phyloP scores from a whole-genome alignment of 2,329 filamentous ascomycete species.

The Lecanicillium sp. region DNA sequence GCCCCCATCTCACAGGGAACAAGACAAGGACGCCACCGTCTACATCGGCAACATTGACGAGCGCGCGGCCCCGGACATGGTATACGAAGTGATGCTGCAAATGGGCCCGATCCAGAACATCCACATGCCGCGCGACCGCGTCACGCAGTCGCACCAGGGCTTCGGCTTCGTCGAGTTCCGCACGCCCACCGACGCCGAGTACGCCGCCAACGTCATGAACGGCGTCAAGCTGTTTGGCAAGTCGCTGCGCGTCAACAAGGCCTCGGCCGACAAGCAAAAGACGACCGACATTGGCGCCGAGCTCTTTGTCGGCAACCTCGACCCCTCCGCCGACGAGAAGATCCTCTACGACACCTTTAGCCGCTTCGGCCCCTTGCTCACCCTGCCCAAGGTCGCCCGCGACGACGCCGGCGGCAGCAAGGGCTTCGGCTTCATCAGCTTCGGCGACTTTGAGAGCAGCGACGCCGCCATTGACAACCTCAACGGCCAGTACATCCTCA shows the following conservation, averaged over 20 bases:
- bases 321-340: conserved; percentile 91
- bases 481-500: conserved; percentile 94
- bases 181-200: conserved; percentile 90
- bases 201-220: conserved; percentile 95
- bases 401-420: conserved; percentile 85
- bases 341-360: conserved; percentile 90
- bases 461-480: conserved; percentile 88
- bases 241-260: conserved; percentile 93
- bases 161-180: conserved; percentile 99
- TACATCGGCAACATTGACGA: conserved; percentile 99
- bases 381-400: conserved; percentile 82
- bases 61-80: conserved; percentile 78
- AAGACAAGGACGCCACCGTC: conserved; percentile 96
- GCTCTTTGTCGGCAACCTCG: conserved; percentile 93
- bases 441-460: conserved; percentile 85
- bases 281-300: conserved; percentile 90
- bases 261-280: conserved; percentile 85
- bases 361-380: conserved; percentile 79
- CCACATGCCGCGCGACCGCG: conserved; percentile 94
- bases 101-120: conserved; percentile 96
- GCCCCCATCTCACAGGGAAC: conserved; percentile 57
- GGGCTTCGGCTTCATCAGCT: conserved; percentile 94
- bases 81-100: conserved; percentile 98
- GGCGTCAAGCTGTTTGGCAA: conserved; percentile 89
- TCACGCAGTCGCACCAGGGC: conserved; percentile 92